Percentiles rank a stretch among this genome's conserved stretches.
phyloP scores from a whole-genome alignment of 2,329 filamentous ascomycete species.

The Neofusicoccum sp. region DNA sequence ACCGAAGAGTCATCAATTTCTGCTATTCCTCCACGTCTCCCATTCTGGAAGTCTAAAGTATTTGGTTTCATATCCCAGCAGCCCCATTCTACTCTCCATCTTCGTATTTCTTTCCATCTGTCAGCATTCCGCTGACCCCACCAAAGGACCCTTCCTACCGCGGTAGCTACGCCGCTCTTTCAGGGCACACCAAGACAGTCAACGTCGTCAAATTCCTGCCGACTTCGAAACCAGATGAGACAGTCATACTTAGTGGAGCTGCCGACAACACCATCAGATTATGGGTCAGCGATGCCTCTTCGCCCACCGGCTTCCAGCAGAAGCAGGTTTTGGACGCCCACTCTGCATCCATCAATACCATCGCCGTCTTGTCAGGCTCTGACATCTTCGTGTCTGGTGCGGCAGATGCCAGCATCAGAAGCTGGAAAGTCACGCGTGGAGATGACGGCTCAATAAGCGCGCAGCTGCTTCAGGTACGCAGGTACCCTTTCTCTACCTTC shows the following conservation, averaged over 20 bases:
- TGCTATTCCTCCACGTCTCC: too few species aligned
- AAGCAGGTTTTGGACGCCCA: conserved; percentile 64
- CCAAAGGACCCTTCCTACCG: conserved; percentile 40
- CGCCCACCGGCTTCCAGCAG: conserved; percentile 41
- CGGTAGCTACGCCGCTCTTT: conserved; percentile 69
- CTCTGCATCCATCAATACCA: conserved; percentile 71
- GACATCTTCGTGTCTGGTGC: conserved; percentile 60
- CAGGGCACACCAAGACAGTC: conserved; percentile 77
- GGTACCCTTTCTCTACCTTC: neutral
- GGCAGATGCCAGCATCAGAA: conserved; percentile 64
- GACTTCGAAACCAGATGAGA: conserved; percentile 48
- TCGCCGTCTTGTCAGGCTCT: conserved; percentile 50
- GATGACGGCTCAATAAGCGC: conserved; percentile 31
- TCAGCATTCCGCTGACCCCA: neutral
- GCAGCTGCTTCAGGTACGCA: conserved; percentile 30
- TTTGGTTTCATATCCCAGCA: neutral
- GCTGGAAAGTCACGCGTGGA: conserved; percentile 65
- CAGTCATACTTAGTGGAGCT: conserved; percentile 74
- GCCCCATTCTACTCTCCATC: neutral
- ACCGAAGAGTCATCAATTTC: neutral
- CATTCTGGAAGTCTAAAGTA: too few species aligned
- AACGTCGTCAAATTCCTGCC: conserved; percentile 82
- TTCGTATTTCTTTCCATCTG: neutral
- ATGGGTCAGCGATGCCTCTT: conserved; percentile 48
- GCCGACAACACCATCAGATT: conserved; percentile 77